Conservation (phyloP, 495 filamentous ascomycete genomes). For the Polyplosphaeria fusca region DNA sequence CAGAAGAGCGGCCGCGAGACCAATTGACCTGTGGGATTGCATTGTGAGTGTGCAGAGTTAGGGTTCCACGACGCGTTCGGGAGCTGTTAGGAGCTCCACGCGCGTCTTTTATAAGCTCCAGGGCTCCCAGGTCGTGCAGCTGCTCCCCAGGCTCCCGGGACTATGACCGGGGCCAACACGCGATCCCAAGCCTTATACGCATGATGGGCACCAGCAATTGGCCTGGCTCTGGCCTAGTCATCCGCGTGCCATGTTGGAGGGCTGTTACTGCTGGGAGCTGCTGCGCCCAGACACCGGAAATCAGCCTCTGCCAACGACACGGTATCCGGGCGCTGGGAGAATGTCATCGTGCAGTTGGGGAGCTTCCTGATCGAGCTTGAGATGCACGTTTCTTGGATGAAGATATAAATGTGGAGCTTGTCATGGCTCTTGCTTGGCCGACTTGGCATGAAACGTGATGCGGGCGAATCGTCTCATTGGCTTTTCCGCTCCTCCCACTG, state of each 20-base stretch:
- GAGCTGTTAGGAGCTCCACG: constrained; percentile 6
- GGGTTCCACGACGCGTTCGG: constrained; percentile 3
- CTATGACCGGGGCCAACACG: background rate
- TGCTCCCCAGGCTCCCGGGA: background rate
- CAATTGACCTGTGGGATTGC: constrained; percentile 16
- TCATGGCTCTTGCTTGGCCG: too few relatives aligned
- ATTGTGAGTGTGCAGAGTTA: background rate
- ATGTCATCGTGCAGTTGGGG: constrained; percentile 3
- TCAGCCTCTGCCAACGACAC: background rate
- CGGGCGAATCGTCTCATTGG: too few relatives aligned
- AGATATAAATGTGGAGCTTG: too few relatives aligned
- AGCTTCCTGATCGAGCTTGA: constrained; percentile 8
- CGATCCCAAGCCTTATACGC: background rate
- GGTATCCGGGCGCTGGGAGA: background rate
- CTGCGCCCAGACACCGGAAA: constrained; percentile 9
- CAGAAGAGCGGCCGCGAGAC: constrained; percentile 21
- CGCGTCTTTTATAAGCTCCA: constrained; percentile 27
- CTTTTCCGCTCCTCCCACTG: too few relatives aligned
- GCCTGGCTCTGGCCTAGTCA: background rate
- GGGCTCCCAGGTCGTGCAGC: constrained; percentile 13
- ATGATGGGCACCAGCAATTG: background rate
- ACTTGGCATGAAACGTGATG: too few relatives aligned
- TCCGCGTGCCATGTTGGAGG: constrained; percentile 11
- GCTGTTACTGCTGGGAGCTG: constrained; percentile 19
- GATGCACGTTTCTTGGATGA: too few relatives aligned